Base-by-base conservation (phyloP, 345 rosid genomes). In the Brassica incana region DNA sequence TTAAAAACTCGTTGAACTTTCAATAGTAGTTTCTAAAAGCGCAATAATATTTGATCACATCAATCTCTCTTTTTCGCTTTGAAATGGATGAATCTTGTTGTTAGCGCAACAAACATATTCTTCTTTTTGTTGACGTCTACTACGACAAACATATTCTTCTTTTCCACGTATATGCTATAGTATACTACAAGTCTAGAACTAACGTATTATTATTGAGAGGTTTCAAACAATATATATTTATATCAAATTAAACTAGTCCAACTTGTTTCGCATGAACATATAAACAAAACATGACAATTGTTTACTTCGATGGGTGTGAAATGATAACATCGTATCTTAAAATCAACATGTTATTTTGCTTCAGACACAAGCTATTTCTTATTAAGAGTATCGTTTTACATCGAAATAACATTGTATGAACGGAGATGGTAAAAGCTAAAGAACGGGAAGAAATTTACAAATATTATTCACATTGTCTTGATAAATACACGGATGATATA, bases 1-100 rank as follows among this genome's bases (percentile, higher is more conserved):
- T 50, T 50, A 75, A 43, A 63, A 54, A 67, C 63, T 75, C 79
- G 76, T 80, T 80, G 73, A 80, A 80, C 45, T 59, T 45, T 14
- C 33, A 80, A 70, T 54, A 54, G 60, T 76, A 69, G 68, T 71
- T 62, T 62, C 30, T 48, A 48, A 73, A 79, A 79, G 65, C 71
- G 65, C 71, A 67, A 8, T 60, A 18, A 62, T 65, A 63, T 54
- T 40, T 54, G 66, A 80, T 80, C 80, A 80, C 77, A 75, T 80
- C 77, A 80, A 74, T 70, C 38, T 36, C 60, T 73, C 8, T 33
- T 52, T 61, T 40, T 16, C n/a, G 58, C 38, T 56, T 75, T 75
- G 10, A 70, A 69, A 50, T 15, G 12, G 64, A 36, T 67, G 79
- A 62, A 60, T 62, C 16, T 50, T 74, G 23, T 74, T 45, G 23